A percentile compares a stretch with the other conserved stretches of the same genome.
Evolutionary conservation across 2,329 filamentous ascomycete species (phyloP).

Genomic region (Aureobasidium pullulans): DNA sequence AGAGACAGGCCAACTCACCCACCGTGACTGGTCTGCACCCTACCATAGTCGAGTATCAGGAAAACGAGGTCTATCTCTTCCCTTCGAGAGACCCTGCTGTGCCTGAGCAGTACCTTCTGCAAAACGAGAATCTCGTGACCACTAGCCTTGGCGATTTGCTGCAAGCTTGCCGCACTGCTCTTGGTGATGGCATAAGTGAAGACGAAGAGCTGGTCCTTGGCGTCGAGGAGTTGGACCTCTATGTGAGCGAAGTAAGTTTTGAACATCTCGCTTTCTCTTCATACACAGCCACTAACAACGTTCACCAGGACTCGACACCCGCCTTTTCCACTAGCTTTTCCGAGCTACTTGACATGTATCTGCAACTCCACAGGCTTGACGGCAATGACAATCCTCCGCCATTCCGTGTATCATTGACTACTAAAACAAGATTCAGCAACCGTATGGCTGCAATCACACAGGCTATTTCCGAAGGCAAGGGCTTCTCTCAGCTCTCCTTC

Average conservation of each 20-base stretch:
- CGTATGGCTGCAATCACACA: slow-evolving; percentile 46
- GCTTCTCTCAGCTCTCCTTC: slow-evolving; percentile 42
- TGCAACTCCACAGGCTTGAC: slow-evolving; percentile 53
- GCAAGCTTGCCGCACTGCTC: slow-evolving; percentile 46
- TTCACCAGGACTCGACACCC: slow-evolving; percentile 41
- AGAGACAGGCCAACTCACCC: slow-evolving; percentile 25
- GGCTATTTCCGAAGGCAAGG: slow-evolving; percentile 50
- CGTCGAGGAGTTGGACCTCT: slow-evolving; percentile 48
- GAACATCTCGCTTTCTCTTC: not conserved
- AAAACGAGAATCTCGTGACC: slow-evolving; percentile 48
- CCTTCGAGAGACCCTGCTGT: slow-evolving; percentile 47
- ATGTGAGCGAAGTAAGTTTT: slow-evolving; percentile 50
- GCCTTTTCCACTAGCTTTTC: slow-evolving; percentile 45
- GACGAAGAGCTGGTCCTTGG: slow-evolving; percentile 52
- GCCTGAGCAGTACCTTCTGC: slow-evolving; percentile 49
- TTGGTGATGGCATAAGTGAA: slow-evolving; percentile 47
- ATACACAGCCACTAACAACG: slow-evolving; percentile 13
- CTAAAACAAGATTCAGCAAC: slow-evolving; percentile 46
- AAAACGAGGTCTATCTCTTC: slow-evolving; percentile 51
- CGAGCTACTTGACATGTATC: slow-evolving; percentile 53
- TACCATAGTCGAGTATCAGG: slow-evolving; percentile 49
- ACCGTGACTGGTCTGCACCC: slow-evolving; percentile 36
- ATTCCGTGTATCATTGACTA: slow-evolving; percentile 47
- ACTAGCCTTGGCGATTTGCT: slow-evolving; percentile 50
- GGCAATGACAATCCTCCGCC: slow-evolving; percentile 46